Conservation (phyloP, 345 rosid species). For the Camelina sativa region DNA sequence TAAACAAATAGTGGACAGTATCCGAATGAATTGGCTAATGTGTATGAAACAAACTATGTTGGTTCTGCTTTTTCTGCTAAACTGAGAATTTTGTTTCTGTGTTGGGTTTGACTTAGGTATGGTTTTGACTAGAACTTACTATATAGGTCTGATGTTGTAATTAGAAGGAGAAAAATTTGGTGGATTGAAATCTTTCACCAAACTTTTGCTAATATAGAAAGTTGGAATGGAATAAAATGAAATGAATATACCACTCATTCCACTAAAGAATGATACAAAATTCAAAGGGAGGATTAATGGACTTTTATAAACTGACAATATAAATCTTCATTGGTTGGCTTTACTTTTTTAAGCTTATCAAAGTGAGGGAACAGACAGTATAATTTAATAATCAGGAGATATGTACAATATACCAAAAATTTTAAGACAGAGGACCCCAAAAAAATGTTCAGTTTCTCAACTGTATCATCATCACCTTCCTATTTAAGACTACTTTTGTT, state of each 20-base stretch:
- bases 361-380: background rate
- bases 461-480: constrained; percentile 20
- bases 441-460: background rate
- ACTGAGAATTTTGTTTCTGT: background rate
- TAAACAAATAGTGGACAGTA: constrained; percentile 1
- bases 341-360: background rate
- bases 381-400: background rate
- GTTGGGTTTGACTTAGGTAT: background rate
- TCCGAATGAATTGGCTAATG: background rate
- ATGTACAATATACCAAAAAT: background rate
- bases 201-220: background rate
- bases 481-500: constrained; percentile 27
- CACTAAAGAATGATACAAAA: background rate
- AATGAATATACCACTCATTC: background rate
- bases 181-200: background rate
- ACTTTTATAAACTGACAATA: too few species aligned
- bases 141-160: background rate
- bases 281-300: too few species aligned
- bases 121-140: background rate
- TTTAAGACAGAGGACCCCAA: background rate
- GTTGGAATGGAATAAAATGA: background rate
- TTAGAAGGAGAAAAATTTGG: background rate
- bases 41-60: background rate
- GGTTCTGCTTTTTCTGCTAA: background rate
- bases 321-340: background rate